These are phyloP conservation scores for Lagenaria siceraria DNA, from an alignment of 306 rosid genomes.

Conservation along the genomic window DNA sequence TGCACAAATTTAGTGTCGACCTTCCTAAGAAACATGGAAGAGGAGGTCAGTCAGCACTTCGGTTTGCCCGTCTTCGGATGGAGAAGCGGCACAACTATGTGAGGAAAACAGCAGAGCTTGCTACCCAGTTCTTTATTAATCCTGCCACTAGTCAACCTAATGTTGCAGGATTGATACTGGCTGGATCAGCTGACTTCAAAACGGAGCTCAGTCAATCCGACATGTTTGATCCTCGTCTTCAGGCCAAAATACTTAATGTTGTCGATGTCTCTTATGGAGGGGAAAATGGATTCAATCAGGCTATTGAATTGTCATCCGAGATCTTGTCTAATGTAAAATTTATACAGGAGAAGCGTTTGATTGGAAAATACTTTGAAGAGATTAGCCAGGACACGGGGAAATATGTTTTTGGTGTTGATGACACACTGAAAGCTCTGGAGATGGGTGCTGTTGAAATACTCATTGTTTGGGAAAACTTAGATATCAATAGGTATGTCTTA, in stretches of 20 bases:
- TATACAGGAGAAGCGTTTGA: slow-evolving; percentile 74
- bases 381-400: slow-evolving; percentile 90
- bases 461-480: slow-evolving; percentile 78
- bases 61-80: slow-evolving; percentile 91
- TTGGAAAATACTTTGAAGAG: slow-evolving; percentile 79
- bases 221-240: slow-evolving; percentile 87
- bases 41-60: slow-evolving; percentile 90
- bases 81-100: slow-evolving; percentile 85
- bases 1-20: slow-evolving; percentile 76
- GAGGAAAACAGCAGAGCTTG: slow-evolving; percentile 87
- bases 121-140: slow-evolving; percentile 70
- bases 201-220: slow-evolving; percentile 89
- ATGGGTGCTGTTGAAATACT: slow-evolving; percentile 89
- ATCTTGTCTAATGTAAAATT: slow-evolving; percentile 74
- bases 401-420: slow-evolving; percentile 80
- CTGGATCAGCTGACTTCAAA: slow-evolving; percentile 91
- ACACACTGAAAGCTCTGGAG: slow-evolving; percentile 73
- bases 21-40: slow-evolving; percentile 84
- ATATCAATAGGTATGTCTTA: slow-evolving; percentile 52
- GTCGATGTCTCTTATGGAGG: slow-evolving; percentile 91
- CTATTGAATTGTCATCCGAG: slow-evolving; percentile 72
- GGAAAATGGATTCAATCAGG: slow-evolving; percentile 82
- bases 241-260: slow-evolving; percentile 70
- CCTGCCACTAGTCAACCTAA: slow-evolving; percentile 90
- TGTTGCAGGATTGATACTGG: slow-evolving; percentile 77